Evolutionary conservation across 2,329 filamentous ascomycete species (phyloP), one percentile per base, ranked within the genome.

Genomic region (Fonsecaea monophora): DNA sequence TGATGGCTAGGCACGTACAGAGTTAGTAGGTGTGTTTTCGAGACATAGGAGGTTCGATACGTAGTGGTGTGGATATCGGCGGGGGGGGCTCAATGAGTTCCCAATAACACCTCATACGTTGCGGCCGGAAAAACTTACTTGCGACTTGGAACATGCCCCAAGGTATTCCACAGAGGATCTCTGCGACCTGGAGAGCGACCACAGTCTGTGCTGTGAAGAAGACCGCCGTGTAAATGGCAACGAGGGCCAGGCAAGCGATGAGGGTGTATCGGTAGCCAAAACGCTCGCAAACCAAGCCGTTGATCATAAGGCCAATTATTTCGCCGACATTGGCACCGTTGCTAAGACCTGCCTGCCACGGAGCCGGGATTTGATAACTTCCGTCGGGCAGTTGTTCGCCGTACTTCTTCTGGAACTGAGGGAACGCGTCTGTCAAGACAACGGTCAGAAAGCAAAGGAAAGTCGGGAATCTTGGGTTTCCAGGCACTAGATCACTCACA

Each of bases 241-340:
- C 77, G 38, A 82, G 71, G 9, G 78, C 69, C 8, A 85, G 76
- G 69, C 81, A 84, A 12, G 77, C 73, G 73, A 85, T 80, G 61
- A 85, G 79, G 0, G 82, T 84, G 64, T 83, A 82, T 30, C 82
- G 79, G 66, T 85, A 85, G 57, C 83, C 83, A 67, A 84, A 83
- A 4, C 80, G 77, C 68, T 85, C 83, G 21, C 81, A 83, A 10
- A 82, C 79, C 74, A 77, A 83, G 42, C 83, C 83, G 68, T 84
- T 84, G 68, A 82, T 79, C 67, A 84, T 81, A 1, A 85, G 77
- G 60, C 83, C 83, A 67, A 85, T 82, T 60, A 76, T 75, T 60
- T 76, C 73, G 1, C 75, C 75, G n/a, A 74, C 71, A 54, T 69
- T 70, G 2, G 73, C 73, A 35, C 74, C 73, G 60, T 77, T 76